These are phyloP conservation scores for Francoa sonchifolia DNA, from an alignment of 441 rosid genomes.

Conservation along the genomic window DNA sequence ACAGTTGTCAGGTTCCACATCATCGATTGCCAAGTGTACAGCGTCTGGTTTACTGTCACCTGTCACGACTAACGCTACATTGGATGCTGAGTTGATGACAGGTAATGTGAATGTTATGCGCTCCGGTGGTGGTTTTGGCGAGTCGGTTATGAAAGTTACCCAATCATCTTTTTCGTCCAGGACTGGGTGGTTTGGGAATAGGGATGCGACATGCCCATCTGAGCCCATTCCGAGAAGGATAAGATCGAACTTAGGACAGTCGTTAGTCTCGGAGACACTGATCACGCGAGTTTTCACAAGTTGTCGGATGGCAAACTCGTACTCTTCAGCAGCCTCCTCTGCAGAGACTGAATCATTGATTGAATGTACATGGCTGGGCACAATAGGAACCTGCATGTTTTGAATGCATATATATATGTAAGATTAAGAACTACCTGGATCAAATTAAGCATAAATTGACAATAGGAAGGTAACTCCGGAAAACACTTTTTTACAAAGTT, in stretches of 20 bases:
- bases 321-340: slow-evolving; percentile 73
- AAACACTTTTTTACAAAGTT: too few relatives aligned
- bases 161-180: slow-evolving; percentile 54
- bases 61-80: slow-evolving; percentile 54
- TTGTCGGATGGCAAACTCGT: slow-evolving; percentile 66
- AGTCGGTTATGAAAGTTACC: slow-evolving; percentile 66
- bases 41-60: slow-evolving; percentile 76
- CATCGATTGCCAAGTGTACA: slow-evolving; percentile 52
- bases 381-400: slow-evolving; percentile 53
- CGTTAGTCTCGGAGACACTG: slow-evolving; percentile 55
- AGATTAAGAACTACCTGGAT: not conserved
- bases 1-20: slow-evolving; percentile 20
- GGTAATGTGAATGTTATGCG: slow-evolving; percentile 89
- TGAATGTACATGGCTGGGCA: slow-evolving; percentile 66
- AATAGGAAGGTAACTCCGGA: too few relatives aligned
- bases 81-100: slow-evolving; percentile 79
- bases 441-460: not conserved
- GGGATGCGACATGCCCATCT: slow-evolving; percentile 85
- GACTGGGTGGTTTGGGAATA: slow-evolving; percentile 59
- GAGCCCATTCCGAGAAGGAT: slow-evolving; percentile 85
- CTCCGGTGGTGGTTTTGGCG: slow-evolving; percentile 81
- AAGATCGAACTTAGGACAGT: slow-evolving; percentile 86
- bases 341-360: slow-evolving; percentile 72
- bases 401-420: not conserved
- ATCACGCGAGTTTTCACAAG: slow-evolving; percentile 52